Evolutionary conservation across 805 yeast genomes (phyloP), one percentile per base, ranked within the genome.

Genomic region (Grigorovia transvaalensis): DNA sequence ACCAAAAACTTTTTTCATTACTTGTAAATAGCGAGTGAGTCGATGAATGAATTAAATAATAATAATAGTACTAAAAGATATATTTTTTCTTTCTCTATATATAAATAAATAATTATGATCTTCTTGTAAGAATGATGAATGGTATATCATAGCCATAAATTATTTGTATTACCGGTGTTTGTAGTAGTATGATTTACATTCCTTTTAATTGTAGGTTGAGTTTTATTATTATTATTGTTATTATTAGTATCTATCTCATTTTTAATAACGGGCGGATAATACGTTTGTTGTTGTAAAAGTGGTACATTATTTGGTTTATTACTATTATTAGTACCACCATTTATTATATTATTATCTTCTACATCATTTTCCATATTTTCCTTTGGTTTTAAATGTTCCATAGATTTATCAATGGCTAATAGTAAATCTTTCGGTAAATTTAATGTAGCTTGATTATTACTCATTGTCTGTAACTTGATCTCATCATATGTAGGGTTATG

Each of bases 401-500:
- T 63, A 17, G 64, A 62, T 50, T 59, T 63, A 51, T 64, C 69
- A 33, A 65, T 63, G 5, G 66, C 66, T 33, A 59, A 57, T 47
- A 65, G 48, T 44, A 65, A 51, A 40, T 64, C 67, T n/a, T 58
- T 56, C 2, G 68, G 62, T 47, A 64, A 55, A 30, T 60, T 54
- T 12, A 61, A 58, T 13, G 61, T 58, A 7, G 64, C 64, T 42
- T 62, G 54, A 48, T 54, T 59, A 53, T 65, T 65, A 45, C 51
- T 54, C 1, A 58, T 49, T 1, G 69, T 59, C 53, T 64, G 68
- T 50, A 59, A 61, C 50, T 67, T 67, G 41, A 67, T 66, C 44
- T 67, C 70, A 45, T 65, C 70, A 8, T 66, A 62, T 4, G 63
- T 57, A 44, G 71, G 71, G 49, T 66, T 68, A 47, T 65, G 63